phyloP scores from a whole-genome alignment of 148 eudicot species.

The Camellia granthamiana region DNA sequence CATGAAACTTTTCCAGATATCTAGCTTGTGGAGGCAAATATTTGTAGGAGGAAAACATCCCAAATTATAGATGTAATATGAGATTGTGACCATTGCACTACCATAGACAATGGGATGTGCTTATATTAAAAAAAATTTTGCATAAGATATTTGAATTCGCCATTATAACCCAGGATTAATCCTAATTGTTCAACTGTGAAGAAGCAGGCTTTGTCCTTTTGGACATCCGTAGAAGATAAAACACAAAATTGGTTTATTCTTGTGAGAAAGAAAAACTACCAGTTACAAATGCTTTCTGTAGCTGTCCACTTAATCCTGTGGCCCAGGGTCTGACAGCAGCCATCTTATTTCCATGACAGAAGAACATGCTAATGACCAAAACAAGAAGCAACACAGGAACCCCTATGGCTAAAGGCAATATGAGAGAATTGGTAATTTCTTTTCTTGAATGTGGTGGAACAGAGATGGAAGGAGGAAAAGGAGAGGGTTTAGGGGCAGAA shows the following conservation, averaged over 20 bases:
- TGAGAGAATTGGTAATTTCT: slow-evolving; percentile 7
- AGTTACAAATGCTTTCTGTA: slow-evolving; percentile 63
- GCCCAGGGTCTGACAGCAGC: slow-evolving; percentile 51
- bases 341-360: slow-evolving; percentile 39
- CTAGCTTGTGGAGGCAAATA: neutral
- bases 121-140: neutral
- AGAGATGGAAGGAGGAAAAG: slow-evolving; percentile 17
- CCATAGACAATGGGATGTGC: neutral
- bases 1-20: neutral
- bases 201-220: neutral
- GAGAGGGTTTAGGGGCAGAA: neutral
- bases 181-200: neutral
- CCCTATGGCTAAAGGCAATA: slow-evolving; percentile 29
- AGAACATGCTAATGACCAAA: slow-evolving; percentile 25
- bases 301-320: slow-evolving; percentile 70
- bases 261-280: slow-evolving; percentile 36
- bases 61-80: neutral
- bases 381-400: slow-evolving; percentile 31
- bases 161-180: neutral
- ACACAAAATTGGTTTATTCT: neutral
- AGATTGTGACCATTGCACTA: neutral
- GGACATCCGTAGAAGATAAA: neutral
- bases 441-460: neutral
- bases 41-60: neutral
- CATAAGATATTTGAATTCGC: neutral